These are phyloP conservation scores for Scleromitrula shiraiana DNA, from an alignment of 2,329 filamentous ascomycete species.

Conservation along the genomic window DNA sequence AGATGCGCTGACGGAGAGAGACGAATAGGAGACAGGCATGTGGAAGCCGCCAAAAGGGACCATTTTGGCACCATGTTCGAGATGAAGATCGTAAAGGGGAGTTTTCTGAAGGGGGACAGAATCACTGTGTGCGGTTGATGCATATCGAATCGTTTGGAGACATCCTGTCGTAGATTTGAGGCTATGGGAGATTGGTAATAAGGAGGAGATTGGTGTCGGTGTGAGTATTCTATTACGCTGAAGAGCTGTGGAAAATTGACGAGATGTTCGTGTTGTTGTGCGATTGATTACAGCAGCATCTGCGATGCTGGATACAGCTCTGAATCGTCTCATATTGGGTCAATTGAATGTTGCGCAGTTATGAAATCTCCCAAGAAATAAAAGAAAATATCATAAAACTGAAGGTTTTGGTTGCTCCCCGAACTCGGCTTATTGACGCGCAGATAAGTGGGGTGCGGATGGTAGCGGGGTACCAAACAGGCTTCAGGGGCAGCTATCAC, in stretches of 20 bases:
- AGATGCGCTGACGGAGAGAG: slow-evolving; percentile 70
- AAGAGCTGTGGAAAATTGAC: slow-evolving; percentile 23
- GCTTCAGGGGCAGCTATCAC: no score
- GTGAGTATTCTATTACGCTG: slow-evolving; percentile 4
- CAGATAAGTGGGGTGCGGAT: neutral
- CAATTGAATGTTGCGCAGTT: slow-evolving; percentile 16
- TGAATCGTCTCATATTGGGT: slow-evolving; percentile 25
- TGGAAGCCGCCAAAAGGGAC: slow-evolving; percentile 90
- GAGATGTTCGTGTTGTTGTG: slow-evolving; percentile 14
- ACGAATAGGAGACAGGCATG: slow-evolving; percentile 87
- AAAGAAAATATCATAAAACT: neutral
- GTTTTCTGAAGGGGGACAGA: slow-evolving; percentile 48
- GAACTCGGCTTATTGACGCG: slow-evolving; percentile 1
- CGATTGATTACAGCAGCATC: slow-evolving; percentile 14
- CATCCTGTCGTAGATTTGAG: neutral
- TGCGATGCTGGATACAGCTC: slow-evolving; percentile 19
- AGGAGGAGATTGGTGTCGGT: slow-evolving; percentile 8
- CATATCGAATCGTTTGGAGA: slow-evolving; percentile 11
- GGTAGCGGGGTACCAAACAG: neutral
- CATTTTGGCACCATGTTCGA: slow-evolving; percentile 79
- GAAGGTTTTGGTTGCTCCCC: slow-evolving; percentile 10
- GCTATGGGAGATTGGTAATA: slow-evolving; percentile 6
- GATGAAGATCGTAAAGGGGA: slow-evolving; percentile 69
- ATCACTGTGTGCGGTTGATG: slow-evolving; percentile 17
- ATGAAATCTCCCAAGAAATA: no score